phyloP scores from a whole-genome alignment of 352 stramenopile genomes.

The Globisporangium recalcitrans region DNA sequence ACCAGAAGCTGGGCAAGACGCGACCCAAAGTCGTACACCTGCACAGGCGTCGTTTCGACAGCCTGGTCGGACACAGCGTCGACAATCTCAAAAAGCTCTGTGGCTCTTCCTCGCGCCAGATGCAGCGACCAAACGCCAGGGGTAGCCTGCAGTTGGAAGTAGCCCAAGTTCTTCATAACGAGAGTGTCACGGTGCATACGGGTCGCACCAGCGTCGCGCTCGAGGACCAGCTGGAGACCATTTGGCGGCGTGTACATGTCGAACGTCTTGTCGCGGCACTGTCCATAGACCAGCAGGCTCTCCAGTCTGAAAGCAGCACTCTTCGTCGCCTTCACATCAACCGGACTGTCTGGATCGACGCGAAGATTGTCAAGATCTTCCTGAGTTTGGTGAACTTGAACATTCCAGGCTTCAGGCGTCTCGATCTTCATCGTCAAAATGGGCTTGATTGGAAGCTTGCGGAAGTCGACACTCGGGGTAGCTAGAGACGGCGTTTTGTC shows the following conservation, averaged over 20 bases:
- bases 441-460: constrained; percentile 72
- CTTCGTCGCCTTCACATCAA: constrained; percentile 53
- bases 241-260: constrained; percentile 81
- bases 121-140: constrained; percentile 93
- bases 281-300: constrained; percentile 86
- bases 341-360: constrained; percentile 50
- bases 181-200: constrained; percentile 91
- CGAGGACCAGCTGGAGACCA: constrained; percentile 89
- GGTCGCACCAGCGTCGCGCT: constrained; percentile 54
- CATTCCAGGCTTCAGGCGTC: constrained; percentile 90
- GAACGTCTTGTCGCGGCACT: constrained; percentile 84
- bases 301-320: constrained; percentile 85
- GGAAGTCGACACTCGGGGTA: constrained; percentile 63
- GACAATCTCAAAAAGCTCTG: constrained; percentile 80
- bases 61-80: constrained; percentile 37
- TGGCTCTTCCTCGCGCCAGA: constrained; percentile 77
- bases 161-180: constrained; percentile 99
- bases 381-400: constrained; percentile 63
- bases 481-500: constrained; percentile 41
- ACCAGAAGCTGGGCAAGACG: constrained; percentile 87
- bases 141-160: constrained; percentile 98
- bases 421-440: constrained; percentile 93
- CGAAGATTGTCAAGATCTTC: constrained; percentile 93
- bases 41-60: constrained; percentile 34
- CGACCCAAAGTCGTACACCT: constrained; percentile 87